Base-by-base conservation (phyloP, 345 rosid genomes). In the Orychophragmus violaceus region DNA sequence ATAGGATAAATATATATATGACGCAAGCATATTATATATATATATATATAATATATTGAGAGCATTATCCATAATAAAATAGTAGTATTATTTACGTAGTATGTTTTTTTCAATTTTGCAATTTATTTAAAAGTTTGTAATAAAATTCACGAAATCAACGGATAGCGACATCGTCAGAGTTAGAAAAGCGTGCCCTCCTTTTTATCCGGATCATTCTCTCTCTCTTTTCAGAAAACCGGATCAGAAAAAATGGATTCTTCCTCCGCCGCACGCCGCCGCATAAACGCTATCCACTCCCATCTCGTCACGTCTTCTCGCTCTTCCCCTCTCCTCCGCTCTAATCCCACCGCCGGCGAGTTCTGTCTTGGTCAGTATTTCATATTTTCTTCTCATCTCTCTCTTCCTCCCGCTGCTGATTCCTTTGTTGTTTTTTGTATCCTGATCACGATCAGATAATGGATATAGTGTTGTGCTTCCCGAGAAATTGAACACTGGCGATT, bases 381-480 rank as follows among this genome's bases (percentile, higher is more conserved):
- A n/a, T n/a, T n/a, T n/a, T 70, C 28, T 12, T 28, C 52, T 27
- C 33, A 1, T 52, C 46, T 44, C 18, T 33, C 27, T 60, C 36
- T 42, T 36, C 18, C 28, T 45, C 30, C 28, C 19, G n/a, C 14
- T 64, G 1, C 66, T 74, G 74, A 55, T 30, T n/a, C 27, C 29
- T 51, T 23, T n/a, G n/a, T 14, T 49, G 25, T 36, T 1, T 21
- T 10, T 28, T 1, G n/a, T n/a, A 2, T 48, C 13, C 8, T n/a
- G 60, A 63, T 68, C 52, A 5, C 64, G 46, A 82, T 61, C 85
- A 93, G 99, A 85, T 63, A 87, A 83, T 70, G 92, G 95, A 0
- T 93, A 80, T 48, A 90, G 99, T 74, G 92, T 85, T 69, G 95
- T 83, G 68, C 96, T 94, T 64, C 99, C 99, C 0, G 99, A 94